Evolutionary conservation across 257 asterid genomes (phyloP).

Genomic region (Ligustrum vulgare): DNA sequence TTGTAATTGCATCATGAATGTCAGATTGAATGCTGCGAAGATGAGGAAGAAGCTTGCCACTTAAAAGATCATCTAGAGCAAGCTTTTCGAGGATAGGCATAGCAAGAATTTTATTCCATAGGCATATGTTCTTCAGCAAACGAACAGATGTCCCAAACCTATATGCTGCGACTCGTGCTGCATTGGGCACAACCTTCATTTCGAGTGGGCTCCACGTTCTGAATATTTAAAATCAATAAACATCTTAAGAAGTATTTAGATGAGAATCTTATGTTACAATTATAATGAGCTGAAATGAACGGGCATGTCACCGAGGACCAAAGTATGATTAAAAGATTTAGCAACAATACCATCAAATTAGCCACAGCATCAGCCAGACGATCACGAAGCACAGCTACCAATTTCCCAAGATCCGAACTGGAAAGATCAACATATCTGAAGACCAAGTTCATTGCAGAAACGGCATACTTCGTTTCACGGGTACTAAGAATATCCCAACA

Average conservation of each 20-base stretch:
- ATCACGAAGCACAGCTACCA: slow-evolving; percentile 68
- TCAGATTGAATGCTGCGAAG: slow-evolving; percentile 72
- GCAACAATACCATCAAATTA: slow-evolving; percentile 57
- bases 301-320: not conserved
- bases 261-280: not conserved
- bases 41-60: slow-evolving; percentile 89
- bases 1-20: slow-evolving; percentile 69
- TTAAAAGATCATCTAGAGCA: slow-evolving; percentile 74
- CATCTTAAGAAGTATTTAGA: not conserved
- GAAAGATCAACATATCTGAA: slow-evolving; percentile 66
- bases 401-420: slow-evolving; percentile 62
- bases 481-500: slow-evolving; percentile 95
- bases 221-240: slow-evolving; percentile 11
- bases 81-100: slow-evolving; percentile 74
- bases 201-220: slow-evolving; percentile 81
- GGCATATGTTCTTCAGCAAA: slow-evolving; percentile 79
- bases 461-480: slow-evolving; percentile 72
- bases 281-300: not conserved
- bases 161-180: slow-evolving; percentile 84
- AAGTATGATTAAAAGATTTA: slow-evolving; percentile 3
- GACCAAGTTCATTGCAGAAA: slow-evolving; percentile 70
- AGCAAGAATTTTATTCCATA: slow-evolving; percentile 77
- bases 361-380: slow-evolving; percentile 83
- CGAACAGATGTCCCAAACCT: slow-evolving; percentile 84
- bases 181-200: slow-evolving; percentile 76